These are phyloP conservation scores for Zizania latifolia DNA, from an alignment of 176 grass and related monocot species.

Conservation along the genomic window DNA sequence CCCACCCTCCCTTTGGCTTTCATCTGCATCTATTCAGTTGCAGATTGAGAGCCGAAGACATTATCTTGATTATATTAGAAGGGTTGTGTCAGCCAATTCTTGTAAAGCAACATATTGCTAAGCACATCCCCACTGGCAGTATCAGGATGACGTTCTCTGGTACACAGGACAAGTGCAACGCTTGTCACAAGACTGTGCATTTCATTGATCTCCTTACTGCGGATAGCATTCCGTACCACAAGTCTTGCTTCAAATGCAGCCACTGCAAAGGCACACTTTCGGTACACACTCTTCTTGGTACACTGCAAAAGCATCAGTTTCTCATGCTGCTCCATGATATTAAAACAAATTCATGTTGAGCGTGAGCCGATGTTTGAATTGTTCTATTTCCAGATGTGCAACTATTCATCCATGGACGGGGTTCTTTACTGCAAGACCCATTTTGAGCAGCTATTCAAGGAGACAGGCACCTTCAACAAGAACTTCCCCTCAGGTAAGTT, in stretches of 20 bases:
- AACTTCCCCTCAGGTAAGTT: constrained; percentile 53
- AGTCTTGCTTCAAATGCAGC: constrained; percentile 88
- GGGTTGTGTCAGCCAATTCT: constrained; percentile 12
- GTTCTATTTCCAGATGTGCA: constrained; percentile 49
- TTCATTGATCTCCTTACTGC: constrained; percentile 65
- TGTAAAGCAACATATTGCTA: constrained; percentile 11
- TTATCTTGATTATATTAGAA: constrained; percentile 12
- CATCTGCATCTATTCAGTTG: constrained; percentile 24
- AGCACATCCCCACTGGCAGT: neutral
- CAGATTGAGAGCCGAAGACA: constrained; percentile 27
- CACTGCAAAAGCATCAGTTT: neutral
- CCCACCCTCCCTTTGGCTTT: constrained; percentile 31
- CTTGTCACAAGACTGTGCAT: constrained; percentile 66
- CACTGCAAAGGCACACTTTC: constrained; percentile 72
- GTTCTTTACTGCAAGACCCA: constrained; percentile 75
- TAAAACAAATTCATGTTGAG: neutral
- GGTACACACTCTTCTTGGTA: constrained; percentile 22
- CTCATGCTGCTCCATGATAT: neutral
- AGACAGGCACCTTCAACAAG: constrained; percentile 54
- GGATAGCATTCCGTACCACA: constrained; percentile 55
- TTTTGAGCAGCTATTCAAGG: constrained; percentile 80
- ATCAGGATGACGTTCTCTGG: constrained; percentile 62
- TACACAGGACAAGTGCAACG: constrained; percentile 71
- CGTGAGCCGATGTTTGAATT: neutral
- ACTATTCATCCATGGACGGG: constrained; percentile 67